Percentiles rank a stretch among this genome's conserved stretches.
Conservation (phyloP, 116 monocot species). For the Cymodocea nodosa region DNA sequence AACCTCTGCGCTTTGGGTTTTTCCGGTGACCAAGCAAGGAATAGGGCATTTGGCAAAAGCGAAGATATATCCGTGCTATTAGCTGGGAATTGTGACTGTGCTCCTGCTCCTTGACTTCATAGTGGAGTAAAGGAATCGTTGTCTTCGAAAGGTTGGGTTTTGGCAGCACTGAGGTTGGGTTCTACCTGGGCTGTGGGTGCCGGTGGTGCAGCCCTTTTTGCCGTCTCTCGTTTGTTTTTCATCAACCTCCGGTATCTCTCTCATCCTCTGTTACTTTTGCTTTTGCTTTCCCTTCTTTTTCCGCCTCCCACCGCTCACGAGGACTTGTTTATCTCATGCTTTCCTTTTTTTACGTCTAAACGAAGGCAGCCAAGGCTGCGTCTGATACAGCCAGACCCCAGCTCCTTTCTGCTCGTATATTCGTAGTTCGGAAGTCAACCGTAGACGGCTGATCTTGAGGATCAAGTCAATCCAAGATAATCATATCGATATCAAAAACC, state of each 20-base stretch:
- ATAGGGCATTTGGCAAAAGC: background rate
- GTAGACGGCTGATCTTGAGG: no score
- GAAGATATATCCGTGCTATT: background rate
- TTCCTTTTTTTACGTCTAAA: no score
- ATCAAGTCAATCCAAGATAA: no score
- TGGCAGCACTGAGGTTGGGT: background rate
- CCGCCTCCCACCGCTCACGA: background rate
- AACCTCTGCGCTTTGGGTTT: background rate
- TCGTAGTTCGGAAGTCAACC: no score
- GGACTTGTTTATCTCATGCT: no score
- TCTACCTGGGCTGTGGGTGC: background rate
- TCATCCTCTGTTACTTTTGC: background rate
- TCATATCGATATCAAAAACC: no score
- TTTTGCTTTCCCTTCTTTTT: background rate
- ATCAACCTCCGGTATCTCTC: background rate
- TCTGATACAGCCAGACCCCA: no score
- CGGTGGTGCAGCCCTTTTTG: background rate
- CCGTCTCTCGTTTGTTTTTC: background rate
- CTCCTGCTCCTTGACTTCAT: constrained; percentile 4
- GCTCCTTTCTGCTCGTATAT: no score
- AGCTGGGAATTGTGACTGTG: background rate
- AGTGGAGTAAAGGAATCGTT: constrained; percentile 2
- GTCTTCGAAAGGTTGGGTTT: background rate
- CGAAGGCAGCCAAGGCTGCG: no score
- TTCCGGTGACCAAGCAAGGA: constrained; percentile 2